Evolutionary conservation across 1,284 basidiomycete species (phyloP).

Genomic region (Boletus holoroseus): DNA sequence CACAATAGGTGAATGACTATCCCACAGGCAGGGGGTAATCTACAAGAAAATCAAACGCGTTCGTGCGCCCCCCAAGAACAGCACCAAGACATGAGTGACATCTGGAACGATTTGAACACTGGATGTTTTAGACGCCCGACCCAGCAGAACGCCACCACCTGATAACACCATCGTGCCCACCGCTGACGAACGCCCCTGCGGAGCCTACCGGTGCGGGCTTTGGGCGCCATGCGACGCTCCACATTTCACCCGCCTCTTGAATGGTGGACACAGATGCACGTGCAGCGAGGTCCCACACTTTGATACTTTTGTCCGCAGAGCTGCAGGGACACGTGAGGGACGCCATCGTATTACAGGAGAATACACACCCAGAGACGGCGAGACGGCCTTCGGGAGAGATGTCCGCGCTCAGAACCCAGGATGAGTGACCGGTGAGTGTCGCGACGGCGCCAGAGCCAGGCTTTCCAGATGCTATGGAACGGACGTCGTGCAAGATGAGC

Average conservation of each 20-base stretch:
- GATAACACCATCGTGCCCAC: constrained; percentile 74
- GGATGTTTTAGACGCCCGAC: constrained; percentile 17
- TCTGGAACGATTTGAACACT: not conserved
- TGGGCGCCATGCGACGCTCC: constrained; percentile 81
- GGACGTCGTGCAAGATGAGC: constrained; percentile 80
- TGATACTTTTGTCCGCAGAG: constrained; percentile 79
- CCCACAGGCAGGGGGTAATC: not conserved
- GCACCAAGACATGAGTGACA: not conserved
- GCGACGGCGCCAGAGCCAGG: constrained; percentile 73
- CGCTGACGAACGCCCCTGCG: constrained; percentile 69
- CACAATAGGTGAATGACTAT: not conserved
- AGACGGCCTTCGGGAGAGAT: constrained; percentile 75
- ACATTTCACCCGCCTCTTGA: constrained; percentile 76
- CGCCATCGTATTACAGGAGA: not conserved
- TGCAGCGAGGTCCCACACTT: constrained; percentile 82
- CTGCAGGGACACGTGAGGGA: constrained; percentile 34
- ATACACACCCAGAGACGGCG: constrained; percentile 68
- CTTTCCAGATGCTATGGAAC: constrained; percentile 49
- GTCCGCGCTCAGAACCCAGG: constrained; percentile 79
- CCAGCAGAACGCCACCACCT: constrained; percentile 75
- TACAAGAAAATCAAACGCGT: constrained; percentile 4
- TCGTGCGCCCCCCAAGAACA: not conserved
- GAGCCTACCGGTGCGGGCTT: constrained; percentile 48
- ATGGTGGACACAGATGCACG: constrained; percentile 73
- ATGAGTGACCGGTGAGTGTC: constrained; percentile 75